A percentile compares a stretch with the other conserved stretches of the same genome.
phyloP scores from a whole-genome alignment of 208 protist genomes.

The Acanthamoeba castellanii region DNA sequence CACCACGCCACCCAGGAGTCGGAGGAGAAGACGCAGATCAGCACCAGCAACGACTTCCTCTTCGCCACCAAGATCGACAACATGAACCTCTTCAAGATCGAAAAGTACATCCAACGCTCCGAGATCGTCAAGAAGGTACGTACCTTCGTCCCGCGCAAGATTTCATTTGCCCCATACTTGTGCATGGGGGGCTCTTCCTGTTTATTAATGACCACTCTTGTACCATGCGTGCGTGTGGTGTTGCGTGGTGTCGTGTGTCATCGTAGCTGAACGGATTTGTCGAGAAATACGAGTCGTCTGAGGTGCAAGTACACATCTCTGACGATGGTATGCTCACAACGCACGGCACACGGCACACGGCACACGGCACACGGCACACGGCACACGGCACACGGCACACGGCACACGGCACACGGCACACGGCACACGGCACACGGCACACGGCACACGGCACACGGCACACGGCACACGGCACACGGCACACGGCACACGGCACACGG shows the following conservation, averaged over 20 bases:
- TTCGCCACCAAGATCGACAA: slow-evolving; percentile 81
- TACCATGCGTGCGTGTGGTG: neutral
- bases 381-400: too few relatives aligned
- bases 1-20: slow-evolving; percentile 24
- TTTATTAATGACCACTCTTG: neutral
- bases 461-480: too few relatives aligned
- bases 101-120: slow-evolving; percentile 82
- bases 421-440: too few relatives aligned
- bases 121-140: slow-evolving; percentile 84
- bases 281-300: slow-evolving; percentile 40
- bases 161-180: too few relatives aligned
- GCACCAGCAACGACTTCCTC: slow-evolving; percentile 84
- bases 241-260: neutral
- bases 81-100: slow-evolving; percentile 86
- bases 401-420: too few relatives aligned
- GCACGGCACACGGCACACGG: neutral
- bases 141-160: neutral
- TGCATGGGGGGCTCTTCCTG: too few relatives aligned
- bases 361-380: neutral
- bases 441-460: too few relatives aligned
- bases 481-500: too few relatives aligned
- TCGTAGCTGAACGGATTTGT: slow-evolving; percentile 57
- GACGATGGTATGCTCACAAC: neutral
- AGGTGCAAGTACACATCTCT: neutral
- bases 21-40: slow-evolving; percentile 56